phyloP scores from a whole-genome alignment of 441 rosid genomes.

The Oxalis stricta region DNA sequence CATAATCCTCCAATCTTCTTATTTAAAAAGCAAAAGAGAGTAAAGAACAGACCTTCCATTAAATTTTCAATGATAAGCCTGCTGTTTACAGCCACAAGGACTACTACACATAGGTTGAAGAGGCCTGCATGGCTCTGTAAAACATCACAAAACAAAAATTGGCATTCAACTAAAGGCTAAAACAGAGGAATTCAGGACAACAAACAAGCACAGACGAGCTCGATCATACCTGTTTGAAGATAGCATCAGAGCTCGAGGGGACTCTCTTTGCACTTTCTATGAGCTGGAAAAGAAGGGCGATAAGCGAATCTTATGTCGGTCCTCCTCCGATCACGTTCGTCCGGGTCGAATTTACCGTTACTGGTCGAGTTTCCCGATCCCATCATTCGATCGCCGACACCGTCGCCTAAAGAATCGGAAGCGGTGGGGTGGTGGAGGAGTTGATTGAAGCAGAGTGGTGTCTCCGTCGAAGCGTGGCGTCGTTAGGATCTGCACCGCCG shows the following conservation, averaged over 20 bases:
- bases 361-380: no score
- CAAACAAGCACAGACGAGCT: not conserved
- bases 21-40: not conserved
- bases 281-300: constrained; percentile 83
- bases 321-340: constrained; percentile 13
- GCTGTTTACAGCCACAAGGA: constrained; percentile 92
- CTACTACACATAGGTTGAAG: constrained; percentile 91
- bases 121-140: constrained; percentile 99
- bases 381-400: no score
- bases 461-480: no score
- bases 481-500: no score
- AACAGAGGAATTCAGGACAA: not conserved
- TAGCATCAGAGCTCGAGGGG: constrained; percentile 91
- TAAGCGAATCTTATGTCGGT: constrained; percentile 30
- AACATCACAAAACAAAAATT: not conserved
- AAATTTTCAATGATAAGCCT: constrained; percentile 90
- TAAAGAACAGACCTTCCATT: constrained; percentile 59
- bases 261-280: constrained; percentile 64
- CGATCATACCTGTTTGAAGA: constrained; percentile 62
- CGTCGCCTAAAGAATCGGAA: no score
- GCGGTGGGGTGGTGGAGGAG: no score
- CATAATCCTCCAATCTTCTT: no score
- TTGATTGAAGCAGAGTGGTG: no score
- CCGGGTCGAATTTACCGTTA: constrained; percentile 8
- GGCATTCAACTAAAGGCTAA: not conserved